Base-by-base conservation (phyloP, 2,329 filamentous ascomycete genomes). In the Podosphaera fusca region DNA sequence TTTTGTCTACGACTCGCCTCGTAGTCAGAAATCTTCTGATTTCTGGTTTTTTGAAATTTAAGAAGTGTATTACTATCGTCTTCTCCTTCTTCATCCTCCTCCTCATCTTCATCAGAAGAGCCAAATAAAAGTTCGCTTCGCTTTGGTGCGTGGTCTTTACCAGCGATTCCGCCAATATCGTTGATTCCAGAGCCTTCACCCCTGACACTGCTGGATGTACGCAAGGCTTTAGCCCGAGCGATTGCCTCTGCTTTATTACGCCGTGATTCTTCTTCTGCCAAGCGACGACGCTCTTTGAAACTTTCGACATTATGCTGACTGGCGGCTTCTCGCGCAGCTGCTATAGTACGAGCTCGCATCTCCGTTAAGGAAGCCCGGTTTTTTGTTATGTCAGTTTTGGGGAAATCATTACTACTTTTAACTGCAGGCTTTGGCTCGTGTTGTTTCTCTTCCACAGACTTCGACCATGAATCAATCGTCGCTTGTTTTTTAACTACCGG, bases 91-190 rank as follows among this genome's bases (percentile, higher is more conserved):
- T 82, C 79, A 58, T 83, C 79, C 8, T 85, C 77, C 52, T 86
- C 82, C 59, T 87, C 84, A 60, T 92, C 87, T 2, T 81, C 83
- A 59, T 75, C 74, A 14, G 82, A 85, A 35, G 79, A 82, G 4
- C 79, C 82, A 47, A 95, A 86, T 87, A 96, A 95, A 68, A 96
- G 87, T 61, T 90, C 87, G 65, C 83, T 85, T 61, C 85, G 85
- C 1, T 77, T 75, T 1, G 79, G 77, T 2, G 79, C 76, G 65
- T 90, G 84, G 57, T 92, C 87, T 69, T 90, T 92, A 59, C 86
- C 87, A 57, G 78, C 73, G 1, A 88, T 74, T 40, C 84, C 75
- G 14, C 84, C 79, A 55, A 94, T 75, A 33, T 82, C 82, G 60
- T 79, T 76, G 8, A 92, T 71, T 29, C 85, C 87, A 58, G 87